Evolutionary conservation across 345 rosid species (phyloP), one percentile per base, ranked within the genome.

Genomic region (Trapa incisa): DNA sequence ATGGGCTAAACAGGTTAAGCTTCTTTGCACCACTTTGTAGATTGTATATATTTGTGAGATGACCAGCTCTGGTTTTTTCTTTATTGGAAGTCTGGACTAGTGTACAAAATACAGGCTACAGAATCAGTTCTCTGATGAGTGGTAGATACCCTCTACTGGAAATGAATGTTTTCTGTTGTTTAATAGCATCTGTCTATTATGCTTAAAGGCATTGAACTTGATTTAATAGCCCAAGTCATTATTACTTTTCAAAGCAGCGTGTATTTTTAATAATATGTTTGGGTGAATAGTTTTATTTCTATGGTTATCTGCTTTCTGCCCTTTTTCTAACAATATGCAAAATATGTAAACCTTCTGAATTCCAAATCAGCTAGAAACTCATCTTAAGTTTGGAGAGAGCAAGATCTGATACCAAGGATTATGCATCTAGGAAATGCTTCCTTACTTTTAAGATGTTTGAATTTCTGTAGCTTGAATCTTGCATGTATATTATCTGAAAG

Each of bases 1-100:
- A 73, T 93, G 98, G 98, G 95, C 91, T 0, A 85, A 74, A 75
- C 91, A 80, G 96, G 98, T 93, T 65, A 67, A 56, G 66, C 65
- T 54, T 54, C 58, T 67, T 47, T 64, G 38, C 37, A 11, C 48
- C 22, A n/a, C 45, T 38, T 47, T 37, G 47, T 15, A 53, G 43
- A 41, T 8, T 47, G 9, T 29, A 37, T 42, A 13, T 61, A 45
- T 67, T 1, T 1, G 48, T 43, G 8, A 15, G 16, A 1, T 61
- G 3, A 60, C 13, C 32, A 61, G 53, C 7, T 22, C 3, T 33
- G 35, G 35, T n/a, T 35, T 69, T 69, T 37, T 48, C 48, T 45
- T 35, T 45, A 3, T 17, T 16, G 5, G 47, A 58, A 53, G 39
- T 47, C 15, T 15, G 3, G 47, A 38, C 72, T 61, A 47, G 32